Evolutionary conservation across 108 stramenopile species (phyloP), one percentile per base, ranked within the genome.

Genomic region (Schizochytrium sp.): DNA sequence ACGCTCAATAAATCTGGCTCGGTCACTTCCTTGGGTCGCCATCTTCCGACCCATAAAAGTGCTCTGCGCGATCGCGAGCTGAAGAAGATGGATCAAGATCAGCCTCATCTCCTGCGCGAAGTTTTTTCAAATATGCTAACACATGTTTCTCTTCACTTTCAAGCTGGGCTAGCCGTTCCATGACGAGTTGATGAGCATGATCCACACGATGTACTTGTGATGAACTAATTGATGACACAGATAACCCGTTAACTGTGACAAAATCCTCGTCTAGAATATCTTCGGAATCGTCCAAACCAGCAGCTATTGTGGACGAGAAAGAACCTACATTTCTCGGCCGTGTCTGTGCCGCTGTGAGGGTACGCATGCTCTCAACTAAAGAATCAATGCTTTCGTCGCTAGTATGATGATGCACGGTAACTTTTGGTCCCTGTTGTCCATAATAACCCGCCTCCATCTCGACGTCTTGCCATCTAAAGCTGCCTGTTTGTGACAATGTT

Each of bases 201-300:
- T 15, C 44, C 5, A 44, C 28, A 44, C 2, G 64, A 38, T 1
- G 12, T 12, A 7, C 15, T 38, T 44, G 64, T 38, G 2, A 44
- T 28, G 28, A 44, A 28, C 15, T 5, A 44, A 44, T 44, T 0
- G 64, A 69, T 38, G 64, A 10, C 64, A 13, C 64, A 44, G 64
- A 69, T 38, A 69, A 69, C 28, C 28, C 64, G 12, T 69, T 38
- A 7, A 44, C 64, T 7, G 64, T 69, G 28, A 69, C 64, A 69
- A 69, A 69, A 44, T 69, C 64, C 19, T 69, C 64, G 8, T 69
- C 64, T 7, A 44, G 42, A 44, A 69, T 69, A 8, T 69, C 64
- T 7, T 7, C 64, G 12, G 19, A 38, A 2, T 13, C 5, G 64
- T 69, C 64, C 17, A 17, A n/a, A n/a, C 59, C 28, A 60, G 59